phyloP scores from a whole-genome alignment of 495 filamentous ascomycete genomes.

The Ramalina peruviana region DNA sequence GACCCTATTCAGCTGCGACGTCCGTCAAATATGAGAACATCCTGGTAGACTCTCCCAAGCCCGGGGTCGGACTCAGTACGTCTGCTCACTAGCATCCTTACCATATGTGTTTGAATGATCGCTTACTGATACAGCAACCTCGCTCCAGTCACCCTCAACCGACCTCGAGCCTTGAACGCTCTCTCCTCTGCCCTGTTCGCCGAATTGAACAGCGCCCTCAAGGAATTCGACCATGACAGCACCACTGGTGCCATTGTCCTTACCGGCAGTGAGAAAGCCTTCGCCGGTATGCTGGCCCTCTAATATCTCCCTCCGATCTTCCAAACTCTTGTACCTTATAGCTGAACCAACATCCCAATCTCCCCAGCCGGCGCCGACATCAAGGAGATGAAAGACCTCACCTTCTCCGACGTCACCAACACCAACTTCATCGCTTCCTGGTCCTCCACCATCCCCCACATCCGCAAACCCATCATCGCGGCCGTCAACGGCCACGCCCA shows the following conservation, averaged over 20 bases:
- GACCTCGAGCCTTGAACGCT: slow-evolving; percentile 89
- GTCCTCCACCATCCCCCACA: slow-evolving; percentile 62
- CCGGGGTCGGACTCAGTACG: slow-evolving; percentile 79
- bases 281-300: slow-evolving; percentile 42
- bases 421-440: slow-evolving; percentile 85
- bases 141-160: slow-evolving; percentile 73
- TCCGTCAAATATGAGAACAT: slow-evolving; percentile 61
- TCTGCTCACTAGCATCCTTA: neutral
- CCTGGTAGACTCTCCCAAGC: slow-evolving; percentile 64
- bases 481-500: slow-evolving; percentile 91
- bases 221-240: slow-evolving; percentile 53
- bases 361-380: slow-evolving; percentile 80
- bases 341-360: neutral
- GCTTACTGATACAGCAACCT: slow-evolving; percentile 1
- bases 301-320: neutral
- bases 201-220: slow-evolving; percentile 78
- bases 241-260: slow-evolving; percentile 65
- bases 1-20: slow-evolving; percentile 43
- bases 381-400: slow-evolving; percentile 91
- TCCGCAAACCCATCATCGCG: slow-evolving; percentile 86
- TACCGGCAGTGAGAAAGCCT: slow-evolving; percentile 75
- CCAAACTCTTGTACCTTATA: neutral
- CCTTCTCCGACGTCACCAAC: slow-evolving; percentile 72
- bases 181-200: slow-evolving; percentile 73
- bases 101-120: neutral